Percentiles rank a stretch among this genome's conserved stretches.
phyloP scores from a whole-genome alignment of 2,329 filamentous ascomycete genomes.

The Stemphylium beticola region DNA sequence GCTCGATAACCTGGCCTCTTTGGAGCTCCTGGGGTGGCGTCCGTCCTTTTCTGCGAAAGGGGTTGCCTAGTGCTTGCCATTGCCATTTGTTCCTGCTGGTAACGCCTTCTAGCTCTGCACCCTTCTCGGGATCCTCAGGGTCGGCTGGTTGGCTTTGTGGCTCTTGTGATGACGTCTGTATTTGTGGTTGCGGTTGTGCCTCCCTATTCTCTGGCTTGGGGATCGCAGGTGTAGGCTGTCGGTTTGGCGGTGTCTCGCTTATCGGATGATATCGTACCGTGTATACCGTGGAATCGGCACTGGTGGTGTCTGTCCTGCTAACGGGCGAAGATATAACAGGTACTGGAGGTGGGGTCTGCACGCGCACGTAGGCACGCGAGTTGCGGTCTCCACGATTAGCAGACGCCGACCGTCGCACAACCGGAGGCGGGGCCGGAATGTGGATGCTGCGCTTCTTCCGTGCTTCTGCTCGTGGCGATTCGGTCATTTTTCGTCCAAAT shows the following conservation, averaged over 20 bases:
- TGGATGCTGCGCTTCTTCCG: constrained; percentile 42
- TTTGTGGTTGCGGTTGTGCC: constrained; percentile 8
- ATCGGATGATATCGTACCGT: constrained; percentile 66
- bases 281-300: constrained; percentile 68
- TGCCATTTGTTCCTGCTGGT: constrained; percentile 38
- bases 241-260: constrained; percentile 48
- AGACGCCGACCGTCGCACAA: constrained; percentile 36
- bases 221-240: constrained; percentile 23
- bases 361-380: constrained; percentile 36
- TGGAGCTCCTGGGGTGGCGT: constrained; percentile 67
- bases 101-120: constrained; percentile 20
- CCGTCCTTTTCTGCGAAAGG: constrained; percentile 64
- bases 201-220: constrained; percentile 16
- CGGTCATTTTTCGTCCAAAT: constrained; percentile 36
- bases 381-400: constrained; percentile 29
- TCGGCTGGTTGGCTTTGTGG: constrained; percentile 14
- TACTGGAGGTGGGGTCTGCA: constrained; percentile 50
- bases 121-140: constrained; percentile 41
- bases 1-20: constrained; percentile 59
- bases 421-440: constrained; percentile 41
- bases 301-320: constrained; percentile 66
- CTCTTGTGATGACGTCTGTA: constrained; percentile 8
- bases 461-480: constrained; percentile 34
- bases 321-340: constrained; percentile 60
- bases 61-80: constrained; percentile 62